Evolutionary conservation across 2,329 filamentous ascomycete species (phyloP).

Genomic region (Pseudogymnoascus pannorum): DNA sequence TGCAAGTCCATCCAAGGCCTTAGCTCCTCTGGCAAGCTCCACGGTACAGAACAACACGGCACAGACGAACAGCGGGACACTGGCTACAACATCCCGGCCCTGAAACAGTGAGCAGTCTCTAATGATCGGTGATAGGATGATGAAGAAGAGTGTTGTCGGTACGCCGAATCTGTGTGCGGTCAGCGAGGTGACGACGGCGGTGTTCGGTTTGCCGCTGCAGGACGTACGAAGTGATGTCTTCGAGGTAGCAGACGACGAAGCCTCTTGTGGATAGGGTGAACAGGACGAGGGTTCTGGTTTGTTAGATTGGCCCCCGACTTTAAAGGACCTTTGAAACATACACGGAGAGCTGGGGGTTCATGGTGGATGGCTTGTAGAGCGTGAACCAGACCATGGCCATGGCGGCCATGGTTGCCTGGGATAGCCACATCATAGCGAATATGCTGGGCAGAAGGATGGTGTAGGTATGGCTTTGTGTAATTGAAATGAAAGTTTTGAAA

Average conservation of each 20-base stretch:
- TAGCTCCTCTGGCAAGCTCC: not conserved
- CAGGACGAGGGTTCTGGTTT: not conserved
- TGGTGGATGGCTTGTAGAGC: not conserved
- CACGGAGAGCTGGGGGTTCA: not conserved
- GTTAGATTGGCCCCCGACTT: not conserved
- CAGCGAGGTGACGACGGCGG: not conserved
- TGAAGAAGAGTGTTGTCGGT: not conserved
- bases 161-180: not conserved
- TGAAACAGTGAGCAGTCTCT: not conserved
- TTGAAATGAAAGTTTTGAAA: not conserved
- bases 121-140: not conserved
- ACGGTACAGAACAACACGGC: not conserved
- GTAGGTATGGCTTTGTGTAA: not conserved
- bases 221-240: not conserved
- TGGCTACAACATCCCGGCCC: not conserved
- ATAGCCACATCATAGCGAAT: not conserved
- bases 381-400: not conserved
- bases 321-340: not conserved
- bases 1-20: not conserved
- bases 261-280: not conserved
- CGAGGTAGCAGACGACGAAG: not conserved
- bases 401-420: not conserved
- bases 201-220: not conserved
- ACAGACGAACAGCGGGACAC: not conserved
- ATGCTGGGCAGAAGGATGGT: not conserved